Evolutionary conservation across 371 early-diverging fungal genomes (phyloP), one percentile per base, ranked within the genome.

Genomic region (Mortierella sp.): DNA sequence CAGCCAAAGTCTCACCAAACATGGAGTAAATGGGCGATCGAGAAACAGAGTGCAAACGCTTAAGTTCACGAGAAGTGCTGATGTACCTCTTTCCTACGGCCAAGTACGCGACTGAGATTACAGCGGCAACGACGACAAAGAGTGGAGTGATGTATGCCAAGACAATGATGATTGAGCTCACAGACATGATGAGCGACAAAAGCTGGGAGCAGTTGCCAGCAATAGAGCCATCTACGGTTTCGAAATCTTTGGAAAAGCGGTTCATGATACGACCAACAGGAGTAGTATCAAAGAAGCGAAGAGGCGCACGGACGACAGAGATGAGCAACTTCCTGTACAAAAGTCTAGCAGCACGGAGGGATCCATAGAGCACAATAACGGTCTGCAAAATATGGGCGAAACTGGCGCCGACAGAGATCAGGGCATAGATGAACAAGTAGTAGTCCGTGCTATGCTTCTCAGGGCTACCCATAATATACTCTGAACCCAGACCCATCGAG

Each of bases 211-310:
- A 81, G 60, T 75, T 81, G 33, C 52, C 70, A 38, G 84, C 77
- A 63, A 85, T 78, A 24, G 77, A 72, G n/a, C 87, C 91, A 74
- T 96, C 96, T 15, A 96, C 76, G 13, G 88, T 83, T 67, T 90
- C 91, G 69, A 94, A 88, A 74, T 96, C 96, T 67, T 93, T 92
- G 36, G 92, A 91, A 75, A 98, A 97, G 41, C 98, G 86, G 83
- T 95, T 96, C 83, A 98, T 84, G 60, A 98, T 92, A 53, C 96
- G 91, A 19, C 98, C 98, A 10, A 96, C 83, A 5, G 98, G 97
- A n/a, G 96, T 97, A 21, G 88, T 91, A 63, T 97, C 97, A 80
- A 97, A 96, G 86, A 97, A 97, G 15, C 92, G 87, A 28, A 96
- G 83, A 22, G 90, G 91, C 0, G 95, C 93, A 57, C 87, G 91